Percentiles rank a stretch among this genome's conserved stretches.
These are phyloP conservation scores for Tetrahymena malaccensis DNA, from an alignment of 73 alveolate species.

Conservation along the genomic window DNA sequence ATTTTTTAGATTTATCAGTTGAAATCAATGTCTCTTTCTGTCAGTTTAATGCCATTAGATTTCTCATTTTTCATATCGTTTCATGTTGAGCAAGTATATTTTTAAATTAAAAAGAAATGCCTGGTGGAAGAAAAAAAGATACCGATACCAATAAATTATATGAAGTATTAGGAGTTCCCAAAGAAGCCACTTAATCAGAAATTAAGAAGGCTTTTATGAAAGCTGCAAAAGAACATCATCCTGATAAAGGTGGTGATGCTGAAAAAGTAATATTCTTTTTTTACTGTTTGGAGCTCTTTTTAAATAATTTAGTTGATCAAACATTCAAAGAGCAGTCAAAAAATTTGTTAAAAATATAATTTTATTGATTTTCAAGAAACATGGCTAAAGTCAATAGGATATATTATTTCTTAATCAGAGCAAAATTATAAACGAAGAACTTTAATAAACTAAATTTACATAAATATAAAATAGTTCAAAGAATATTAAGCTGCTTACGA, in stretches of 20 bases:
- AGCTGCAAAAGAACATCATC: slow-evolving; percentile 85
- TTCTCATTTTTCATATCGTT: background rate
- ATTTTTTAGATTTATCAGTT: background rate
- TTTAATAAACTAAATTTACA: background rate
- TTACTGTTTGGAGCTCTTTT: background rate
- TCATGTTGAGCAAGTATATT: background rate
- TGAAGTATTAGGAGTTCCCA: slow-evolving; percentile 81
- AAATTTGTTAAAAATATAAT: no score
- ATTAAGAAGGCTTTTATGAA: slow-evolving; percentile 84
- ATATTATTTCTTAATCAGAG: background rate
- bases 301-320: no score
- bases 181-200: slow-evolving; percentile 77
- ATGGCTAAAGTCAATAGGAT: background rate
- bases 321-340: background rate
- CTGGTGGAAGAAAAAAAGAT: background rate
- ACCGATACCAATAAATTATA: slow-evolving; percentile 75
- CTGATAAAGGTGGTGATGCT: slow-evolving; percentile 97
- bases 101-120: background rate
- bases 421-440: background rate
- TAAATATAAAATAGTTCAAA: slow-evolving; percentile 53
- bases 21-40: background rate
- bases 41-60: background rate
- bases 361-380: background rate
- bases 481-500: slow-evolving; percentile 87
- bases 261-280: slow-evolving; percentile 38